A percentile compares a stretch with the other conserved stretches of the same genome.
Conservation (phyloP, 805 yeast species). For the Teunomyces barrocoloradensis region DNA sequence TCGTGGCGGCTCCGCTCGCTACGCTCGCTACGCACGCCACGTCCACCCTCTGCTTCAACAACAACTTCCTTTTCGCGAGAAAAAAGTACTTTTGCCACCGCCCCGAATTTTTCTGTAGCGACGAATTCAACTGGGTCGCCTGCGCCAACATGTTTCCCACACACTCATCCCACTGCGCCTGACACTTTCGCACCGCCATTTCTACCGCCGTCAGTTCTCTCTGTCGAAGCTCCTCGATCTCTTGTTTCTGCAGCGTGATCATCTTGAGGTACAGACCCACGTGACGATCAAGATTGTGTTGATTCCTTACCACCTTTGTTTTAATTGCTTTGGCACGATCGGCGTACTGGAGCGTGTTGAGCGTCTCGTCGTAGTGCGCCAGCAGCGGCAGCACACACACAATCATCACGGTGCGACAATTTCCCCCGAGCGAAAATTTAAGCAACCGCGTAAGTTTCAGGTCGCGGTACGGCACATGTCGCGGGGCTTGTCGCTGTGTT, state of each 20-base stretch:
- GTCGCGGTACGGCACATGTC: conserved; percentile 86
- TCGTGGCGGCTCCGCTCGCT: background rate
- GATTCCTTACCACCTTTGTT: conserved; percentile 73
- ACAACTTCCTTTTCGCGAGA: conserved; percentile 46
- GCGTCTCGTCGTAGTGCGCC: conserved; percentile 87
- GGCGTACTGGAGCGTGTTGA: conserved; percentile 88
- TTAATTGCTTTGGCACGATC: conserved; percentile 88
- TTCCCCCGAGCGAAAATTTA: conserved; percentile 89
- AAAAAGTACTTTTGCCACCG: conserved; percentile 42
- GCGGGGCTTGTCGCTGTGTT: conserved; percentile 23
- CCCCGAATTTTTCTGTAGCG: conserved; percentile 43
- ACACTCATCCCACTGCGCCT: conserved; percentile 36
- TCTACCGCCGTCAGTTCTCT: conserved; percentile 49
- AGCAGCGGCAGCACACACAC: conserved; percentile 90
- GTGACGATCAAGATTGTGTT: conserved; percentile 73
- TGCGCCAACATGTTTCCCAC: conserved; percentile 39
- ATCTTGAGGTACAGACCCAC: conserved; percentile 81
- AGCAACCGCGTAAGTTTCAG: conserved; percentile 84
- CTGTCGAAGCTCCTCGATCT: conserved; percentile 63
- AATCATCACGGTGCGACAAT: conserved; percentile 93
- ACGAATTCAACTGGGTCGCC: conserved; percentile 38
- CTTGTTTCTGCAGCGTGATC: conserved; percentile 77
- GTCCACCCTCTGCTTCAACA: conserved; percentile 44
- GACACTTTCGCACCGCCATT: conserved; percentile 16
- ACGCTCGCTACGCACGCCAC: conserved; percentile 15